Percentiles rank a stretch among this genome's conserved stretches.
These are phyloP conservation scores for Arthrinium phaeospermum DNA, from an alignment of 2,329 filamentous ascomycete species.

Conservation along the genomic window DNA sequence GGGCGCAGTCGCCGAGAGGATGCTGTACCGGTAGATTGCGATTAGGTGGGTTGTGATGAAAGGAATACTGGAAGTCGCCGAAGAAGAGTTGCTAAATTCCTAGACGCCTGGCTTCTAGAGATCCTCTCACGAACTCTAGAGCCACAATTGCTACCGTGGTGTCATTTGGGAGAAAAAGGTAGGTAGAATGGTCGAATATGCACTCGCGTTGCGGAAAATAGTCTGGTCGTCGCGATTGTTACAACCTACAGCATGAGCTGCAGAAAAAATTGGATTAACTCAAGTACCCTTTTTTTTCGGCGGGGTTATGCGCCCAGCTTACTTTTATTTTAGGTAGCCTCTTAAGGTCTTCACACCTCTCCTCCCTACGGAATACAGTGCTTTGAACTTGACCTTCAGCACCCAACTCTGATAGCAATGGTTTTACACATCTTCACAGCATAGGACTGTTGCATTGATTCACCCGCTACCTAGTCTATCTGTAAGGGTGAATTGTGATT, in stretches of 20 bases:
- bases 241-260: conserved; percentile 10
- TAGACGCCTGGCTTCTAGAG: conserved; percentile 67
- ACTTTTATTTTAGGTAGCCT: neutral
- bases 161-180: conserved; percentile 55
- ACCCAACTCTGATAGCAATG: neutral
- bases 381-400: neutral
- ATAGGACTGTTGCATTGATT: neutral
- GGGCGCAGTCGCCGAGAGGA: conserved; percentile 20
- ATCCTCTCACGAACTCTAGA: conserved; percentile 81
- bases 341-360: neutral
- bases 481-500: neutral
- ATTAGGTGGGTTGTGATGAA: conserved; percentile 1
- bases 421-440: neutral
- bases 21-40: conserved; percentile 12
- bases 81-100: conserved; percentile 48
- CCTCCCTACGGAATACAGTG: neutral
- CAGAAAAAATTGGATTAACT: conserved; percentile 6
- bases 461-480: neutral
- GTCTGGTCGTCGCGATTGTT: conserved; percentile 12
- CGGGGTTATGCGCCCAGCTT: neutral
- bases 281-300: neutral
- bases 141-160: conserved; percentile 71
- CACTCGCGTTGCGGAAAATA: conserved; percentile 15
- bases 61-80: conserved; percentile 24
- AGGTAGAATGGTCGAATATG: conserved; percentile 17